These are phyloP conservation scores for Clarireedia sp. DNA, from an alignment of 2,329 filamentous ascomycete species.

Conservation along the genomic window DNA sequence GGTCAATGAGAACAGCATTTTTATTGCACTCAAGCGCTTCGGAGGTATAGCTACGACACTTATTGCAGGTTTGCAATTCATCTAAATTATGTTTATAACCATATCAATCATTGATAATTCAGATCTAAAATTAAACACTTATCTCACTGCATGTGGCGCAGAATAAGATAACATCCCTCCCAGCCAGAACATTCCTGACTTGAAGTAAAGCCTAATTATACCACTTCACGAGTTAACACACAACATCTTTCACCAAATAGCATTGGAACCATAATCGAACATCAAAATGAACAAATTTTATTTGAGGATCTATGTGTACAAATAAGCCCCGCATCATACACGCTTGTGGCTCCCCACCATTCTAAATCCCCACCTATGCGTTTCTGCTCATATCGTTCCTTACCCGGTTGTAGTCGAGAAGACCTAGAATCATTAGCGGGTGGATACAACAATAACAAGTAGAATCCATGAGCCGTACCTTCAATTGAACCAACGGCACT, in stretches of 20 bases:
- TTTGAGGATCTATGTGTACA: constrained; percentile 29
- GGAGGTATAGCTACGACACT: no score
- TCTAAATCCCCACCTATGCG: constrained; percentile 27
- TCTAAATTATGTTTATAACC: no score
- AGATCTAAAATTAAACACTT: neutral
- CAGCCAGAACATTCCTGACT: neutral
- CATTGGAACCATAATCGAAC: neutral
- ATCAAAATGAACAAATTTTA: constrained; percentile 18
- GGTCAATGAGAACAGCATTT: no score
- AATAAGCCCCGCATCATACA: constrained; percentile 29
- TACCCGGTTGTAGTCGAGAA: constrained; percentile 63
- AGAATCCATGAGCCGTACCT: constrained; percentile 38
- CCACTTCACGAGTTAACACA: neutral
- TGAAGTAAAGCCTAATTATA: neutral
- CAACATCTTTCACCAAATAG: neutral
- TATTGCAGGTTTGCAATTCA: no score
- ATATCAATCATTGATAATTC: neutral
- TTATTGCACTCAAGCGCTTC: no score
- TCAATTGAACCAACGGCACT: constrained; percentile 91
- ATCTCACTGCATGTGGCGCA: neutral
- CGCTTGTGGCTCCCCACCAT: constrained; percentile 21
- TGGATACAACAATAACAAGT: neutral
- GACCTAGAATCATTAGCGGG: constrained; percentile 15
- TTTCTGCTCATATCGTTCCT: constrained; percentile 85
- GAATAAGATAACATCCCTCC: neutral